A percentile compares a stretch with the other conserved stretches of the same genome.
phyloP scores from a whole-genome alignment of 495 filamentous ascomycete genomes.

The Clavariopsis aquatica region DNA sequence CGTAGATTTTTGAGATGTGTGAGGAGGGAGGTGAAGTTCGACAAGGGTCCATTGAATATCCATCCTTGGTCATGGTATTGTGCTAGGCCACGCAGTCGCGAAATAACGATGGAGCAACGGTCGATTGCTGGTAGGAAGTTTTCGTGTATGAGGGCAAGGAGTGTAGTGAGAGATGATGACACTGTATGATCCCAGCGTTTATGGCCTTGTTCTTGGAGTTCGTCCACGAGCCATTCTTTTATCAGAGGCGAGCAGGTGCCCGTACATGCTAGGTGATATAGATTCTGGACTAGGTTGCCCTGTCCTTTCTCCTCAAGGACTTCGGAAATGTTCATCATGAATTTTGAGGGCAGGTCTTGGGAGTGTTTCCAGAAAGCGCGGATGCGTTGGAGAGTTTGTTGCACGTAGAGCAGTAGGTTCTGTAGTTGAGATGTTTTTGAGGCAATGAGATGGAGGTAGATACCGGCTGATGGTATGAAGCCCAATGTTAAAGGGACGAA shows the following conservation, averaged over 20 bases:
- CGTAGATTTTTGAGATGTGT: constrained; percentile 52
- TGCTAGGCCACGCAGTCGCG: constrained; percentile 80
- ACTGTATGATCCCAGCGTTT: constrained; percentile 95
- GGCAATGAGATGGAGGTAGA: constrained; percentile 77
- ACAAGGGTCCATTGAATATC: constrained; percentile 62
- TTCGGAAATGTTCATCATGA: constrained; percentile 73
- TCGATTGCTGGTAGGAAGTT: constrained; percentile 86
- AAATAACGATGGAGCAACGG: constrained; percentile 76
- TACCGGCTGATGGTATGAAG: constrained; percentile 76
- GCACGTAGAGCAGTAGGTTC: constrained; percentile 79
- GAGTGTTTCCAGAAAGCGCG: constrained; percentile 76
- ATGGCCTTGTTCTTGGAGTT: constrained; percentile 71
- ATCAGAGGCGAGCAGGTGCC: constrained; percentile 75
- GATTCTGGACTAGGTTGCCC: constrained; percentile 68
- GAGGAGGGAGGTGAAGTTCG: constrained; percentile 43
- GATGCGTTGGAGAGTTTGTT: constrained; percentile 73
- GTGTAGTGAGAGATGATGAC: constrained; percentile 69
- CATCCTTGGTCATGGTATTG: constrained; percentile 72
- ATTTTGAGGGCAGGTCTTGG: constrained; percentile 74
- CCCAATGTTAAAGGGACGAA: constrained; percentile 79
- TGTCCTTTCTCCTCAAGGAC: constrained; percentile 60
- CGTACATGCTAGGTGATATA: constrained; percentile 84
- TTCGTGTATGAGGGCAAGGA: constrained; percentile 78
- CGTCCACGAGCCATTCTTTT: constrained; percentile 87
- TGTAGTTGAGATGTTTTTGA: constrained; percentile 85